These are phyloP conservation scores for Pleurotus eryngii DNA, from an alignment of 768 basidiomycete genomes.

Conservation along the genomic window DNA sequence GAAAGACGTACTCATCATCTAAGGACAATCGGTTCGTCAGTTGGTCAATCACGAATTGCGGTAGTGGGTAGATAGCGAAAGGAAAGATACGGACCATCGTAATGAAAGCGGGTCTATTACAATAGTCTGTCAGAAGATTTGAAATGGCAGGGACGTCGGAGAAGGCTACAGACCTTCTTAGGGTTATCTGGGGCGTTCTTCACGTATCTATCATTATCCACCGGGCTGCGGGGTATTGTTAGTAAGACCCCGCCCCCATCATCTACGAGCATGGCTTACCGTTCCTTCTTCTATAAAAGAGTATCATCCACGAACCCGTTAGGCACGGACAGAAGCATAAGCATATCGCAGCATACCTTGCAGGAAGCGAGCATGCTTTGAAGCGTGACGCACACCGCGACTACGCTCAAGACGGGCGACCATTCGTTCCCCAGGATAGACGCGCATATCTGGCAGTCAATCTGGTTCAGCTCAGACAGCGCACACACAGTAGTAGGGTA, in stretches of 20 bases:
- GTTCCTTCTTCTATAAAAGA: slow-evolving; percentile 44
- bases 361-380: slow-evolving; percentile 93
- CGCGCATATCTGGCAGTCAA: slow-evolving; percentile 67
- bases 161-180: slow-evolving; percentile 58
- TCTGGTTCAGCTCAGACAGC: slow-evolving; percentile 8
- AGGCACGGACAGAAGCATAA: no score
- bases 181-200: slow-evolving; percentile 76
- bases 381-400: slow-evolving; percentile 78
- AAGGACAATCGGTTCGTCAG: slow-evolving; percentile 18
- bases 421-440: slow-evolving; percentile 88
- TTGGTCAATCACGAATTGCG: slow-evolving; percentile 8
- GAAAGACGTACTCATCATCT: slow-evolving; percentile 64
- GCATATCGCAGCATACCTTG: slow-evolving; percentile 50
- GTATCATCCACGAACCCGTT: slow-evolving; percentile 68
- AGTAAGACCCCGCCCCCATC: background rate
- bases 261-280: slow-evolving; percentile 38
- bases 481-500: slow-evolving; percentile 16
- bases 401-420: slow-evolving; percentile 85
- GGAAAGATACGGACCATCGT: slow-evolving; percentile 56
- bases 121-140: slow-evolving; percentile 1
- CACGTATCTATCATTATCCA: slow-evolving; percentile 84
- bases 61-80: background rate
- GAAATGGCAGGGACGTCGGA: background rate
- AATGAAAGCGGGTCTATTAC: slow-evolving; percentile 71
- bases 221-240: slow-evolving; percentile 47